Evolutionary conservation across 371 early-diverging fungal genomes (phyloP).

Genomic region (Mortierella sp.): DNA sequence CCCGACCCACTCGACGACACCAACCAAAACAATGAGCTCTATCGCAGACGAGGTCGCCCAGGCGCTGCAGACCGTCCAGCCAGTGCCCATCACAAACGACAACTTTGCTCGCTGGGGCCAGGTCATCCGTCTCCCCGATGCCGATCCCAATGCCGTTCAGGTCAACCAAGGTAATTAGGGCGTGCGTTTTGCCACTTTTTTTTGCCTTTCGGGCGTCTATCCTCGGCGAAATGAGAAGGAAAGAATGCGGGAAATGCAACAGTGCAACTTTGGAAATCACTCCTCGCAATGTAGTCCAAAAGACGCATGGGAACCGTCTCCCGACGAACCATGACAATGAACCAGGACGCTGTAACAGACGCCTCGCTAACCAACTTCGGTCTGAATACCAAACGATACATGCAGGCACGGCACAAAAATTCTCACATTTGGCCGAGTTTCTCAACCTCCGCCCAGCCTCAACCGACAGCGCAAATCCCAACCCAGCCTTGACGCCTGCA

Average conservation of each 20-base stretch:
- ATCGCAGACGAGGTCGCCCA: conserved; percentile 1
- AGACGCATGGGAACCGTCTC: no score
- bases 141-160: conserved; percentile 60
- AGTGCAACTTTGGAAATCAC: no score
- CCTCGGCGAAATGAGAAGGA: not conserved
- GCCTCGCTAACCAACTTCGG: not conserved
- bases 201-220: not conserved
- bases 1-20: not conserved
- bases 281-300: no score
- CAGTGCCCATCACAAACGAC: conserved; percentile 75
- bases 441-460: conserved; percentile 65
- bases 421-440: conserved; percentile 74
- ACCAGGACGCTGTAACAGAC: not conserved
- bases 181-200: not conserved
- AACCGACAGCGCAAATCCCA: conserved; percentile 44
- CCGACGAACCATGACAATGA: no score
- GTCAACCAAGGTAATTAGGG: conserved; percentile 74
- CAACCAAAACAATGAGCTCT: not conserved
- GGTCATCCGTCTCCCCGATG: conserved; percentile 71
- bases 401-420: conserved; percentile 78
- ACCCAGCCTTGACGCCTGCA: conserved; percentile 37
- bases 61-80: conserved; percentile 61
- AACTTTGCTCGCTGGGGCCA: conserved; percentile 80
- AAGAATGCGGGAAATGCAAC: no score
- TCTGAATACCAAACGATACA: not conserved